Percentiles rank a stretch among this genome's conserved stretches.
These are phyloP conservation scores for Leccinum obscurum DNA, from an alignment of 768 basidiomycete genomes.

Conservation along the genomic window DNA sequence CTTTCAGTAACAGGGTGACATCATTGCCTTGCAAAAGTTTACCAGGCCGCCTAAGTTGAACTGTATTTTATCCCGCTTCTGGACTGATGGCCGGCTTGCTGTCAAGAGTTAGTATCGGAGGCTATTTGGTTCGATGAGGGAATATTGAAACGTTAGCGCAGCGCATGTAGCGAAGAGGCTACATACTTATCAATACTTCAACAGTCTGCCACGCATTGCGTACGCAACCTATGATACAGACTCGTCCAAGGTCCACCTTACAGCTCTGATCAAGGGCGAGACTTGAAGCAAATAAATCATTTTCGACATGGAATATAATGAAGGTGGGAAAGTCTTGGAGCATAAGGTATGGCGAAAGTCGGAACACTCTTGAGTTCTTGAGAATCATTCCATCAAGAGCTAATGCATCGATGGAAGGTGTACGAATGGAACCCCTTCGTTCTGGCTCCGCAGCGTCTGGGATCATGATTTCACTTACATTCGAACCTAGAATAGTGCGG, in stretches of 20 bases:
- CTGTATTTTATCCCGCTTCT: neutral
- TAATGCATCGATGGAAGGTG: neutral
- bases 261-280: neutral
- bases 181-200: neutral
- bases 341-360: neutral
- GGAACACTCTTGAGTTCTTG: neutral
- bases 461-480: neutral
- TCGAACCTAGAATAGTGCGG: neutral
- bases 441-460: neutral
- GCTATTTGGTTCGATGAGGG: neutral
- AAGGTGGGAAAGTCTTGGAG: neutral
- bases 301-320: neutral
- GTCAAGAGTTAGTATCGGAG: neutral
- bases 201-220: neutral
- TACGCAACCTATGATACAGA: neutral
- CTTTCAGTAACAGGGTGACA: neutral
- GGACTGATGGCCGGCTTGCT: neutral
- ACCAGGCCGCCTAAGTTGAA: neutral
- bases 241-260: neutral
- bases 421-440: neutral
- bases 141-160: neutral
- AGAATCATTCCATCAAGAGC: neutral
- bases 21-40: neutral
- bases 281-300: neutral
- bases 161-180: neutral